These are phyloP conservation scores for Porphyra umbilicalis DNA, from an alignment of 31 red algal genomes.

Conservation along the genomic window DNA sequence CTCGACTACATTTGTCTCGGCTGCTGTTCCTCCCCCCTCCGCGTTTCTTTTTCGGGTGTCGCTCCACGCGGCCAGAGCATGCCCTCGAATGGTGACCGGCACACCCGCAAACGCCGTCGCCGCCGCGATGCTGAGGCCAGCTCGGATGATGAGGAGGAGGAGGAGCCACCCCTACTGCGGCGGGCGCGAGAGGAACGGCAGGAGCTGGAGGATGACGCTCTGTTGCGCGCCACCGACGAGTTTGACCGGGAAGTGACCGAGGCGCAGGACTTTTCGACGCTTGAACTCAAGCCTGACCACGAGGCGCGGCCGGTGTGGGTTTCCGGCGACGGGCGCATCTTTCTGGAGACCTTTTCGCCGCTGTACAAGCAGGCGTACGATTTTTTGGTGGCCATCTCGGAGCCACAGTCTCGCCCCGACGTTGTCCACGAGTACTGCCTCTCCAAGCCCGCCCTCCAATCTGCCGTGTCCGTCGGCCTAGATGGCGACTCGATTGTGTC, in stretches of 20 bases:
- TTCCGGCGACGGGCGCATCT: conserved; percentile 68
- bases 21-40: too few relatives aligned
- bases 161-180: background rate
- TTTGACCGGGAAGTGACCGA: conserved; percentile 20
- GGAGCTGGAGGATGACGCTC: background rate
- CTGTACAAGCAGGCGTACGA: conserved; percentile 95
- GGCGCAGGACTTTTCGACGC: conserved; percentile 22
- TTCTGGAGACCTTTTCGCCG: conserved; percentile 91
- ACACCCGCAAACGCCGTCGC: background rate
- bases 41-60: background rate
- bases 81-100: too few relatives aligned
- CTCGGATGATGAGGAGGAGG: background rate
- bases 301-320: conserved; percentile 75
- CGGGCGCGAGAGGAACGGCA: background rate
- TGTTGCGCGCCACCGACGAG: conserved; percentile 3
- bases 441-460: conserved; percentile 87
- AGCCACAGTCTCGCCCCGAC: conserved; percentile 86
- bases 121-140: background rate
- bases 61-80: background rate
- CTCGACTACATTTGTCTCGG: too few relatives aligned
- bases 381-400: conserved; percentile 93
- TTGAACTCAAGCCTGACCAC: conserved; percentile 82
- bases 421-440: conserved; percentile 87
- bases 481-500: conserved; percentile 79
- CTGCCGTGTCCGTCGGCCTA: conserved; percentile 82